Conservation (phyloP, 108 stramenopile genomes). For the Cyclostephanos invisitatus region DNA sequence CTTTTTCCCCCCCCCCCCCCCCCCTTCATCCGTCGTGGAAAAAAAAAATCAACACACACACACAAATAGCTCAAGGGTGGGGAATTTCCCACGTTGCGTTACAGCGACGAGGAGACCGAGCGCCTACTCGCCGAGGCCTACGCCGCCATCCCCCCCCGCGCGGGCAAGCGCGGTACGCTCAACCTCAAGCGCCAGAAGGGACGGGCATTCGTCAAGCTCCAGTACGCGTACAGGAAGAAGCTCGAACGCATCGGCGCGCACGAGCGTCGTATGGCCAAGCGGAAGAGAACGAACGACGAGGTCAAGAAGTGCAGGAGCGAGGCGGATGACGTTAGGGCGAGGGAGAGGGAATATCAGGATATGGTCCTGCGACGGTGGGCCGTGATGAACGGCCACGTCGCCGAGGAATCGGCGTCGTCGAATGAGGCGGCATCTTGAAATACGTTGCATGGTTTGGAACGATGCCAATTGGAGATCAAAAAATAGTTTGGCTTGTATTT, state of each 20-base stretch:
- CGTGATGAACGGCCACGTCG: slow-evolving; percentile 28
- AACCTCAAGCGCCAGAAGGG: slow-evolving; percentile 64
- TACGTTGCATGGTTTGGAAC: not conserved
- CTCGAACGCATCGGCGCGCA: slow-evolving; percentile 54
- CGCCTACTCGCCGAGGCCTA: slow-evolving; percentile 76
- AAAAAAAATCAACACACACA: not conserved
- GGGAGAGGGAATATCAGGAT: slow-evolving; percentile 70
- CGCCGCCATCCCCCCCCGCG: slow-evolving; percentile 63
- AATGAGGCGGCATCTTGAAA: slow-evolving; percentile 10
- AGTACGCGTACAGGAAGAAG: slow-evolving; percentile 68
- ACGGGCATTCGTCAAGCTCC: slow-evolving; percentile 62
- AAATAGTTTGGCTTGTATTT: not conserved
- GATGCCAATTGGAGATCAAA: not conserved
- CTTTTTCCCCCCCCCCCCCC: not conserved
- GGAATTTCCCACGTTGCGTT: slow-evolving; percentile 74
- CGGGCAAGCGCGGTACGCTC: slow-evolving; percentile 78
- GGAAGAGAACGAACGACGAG: slow-evolving; percentile 47
- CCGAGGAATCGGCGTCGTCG: slow-evolving; percentile 3
- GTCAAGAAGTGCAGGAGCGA: slow-evolving; percentile 50
- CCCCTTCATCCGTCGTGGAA: no score
- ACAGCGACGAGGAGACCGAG: slow-evolving; percentile 81
- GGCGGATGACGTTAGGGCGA: slow-evolving; percentile 46
- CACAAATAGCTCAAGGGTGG: slow-evolving; percentile 53
- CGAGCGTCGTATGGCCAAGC: slow-evolving; percentile 69
- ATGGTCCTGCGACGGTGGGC: slow-evolving; percentile 64